Evolutionary conservation across 164 flowering plant species (phyloP).

Genomic region (Macadamia tetraphylla): DNA sequence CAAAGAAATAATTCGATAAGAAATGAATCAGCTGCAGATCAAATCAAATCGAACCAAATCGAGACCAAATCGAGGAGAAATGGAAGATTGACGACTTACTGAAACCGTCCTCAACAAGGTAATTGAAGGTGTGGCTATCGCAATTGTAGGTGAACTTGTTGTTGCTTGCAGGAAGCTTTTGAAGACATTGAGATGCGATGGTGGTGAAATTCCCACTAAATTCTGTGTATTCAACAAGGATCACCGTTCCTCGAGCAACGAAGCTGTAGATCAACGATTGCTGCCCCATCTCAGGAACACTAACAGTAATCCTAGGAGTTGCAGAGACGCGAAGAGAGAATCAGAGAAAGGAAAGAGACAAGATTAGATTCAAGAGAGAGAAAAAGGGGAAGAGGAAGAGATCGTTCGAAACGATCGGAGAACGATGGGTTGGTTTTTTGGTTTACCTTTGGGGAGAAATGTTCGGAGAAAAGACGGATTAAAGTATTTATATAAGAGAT

Average conservation of each 20-base stretch:
- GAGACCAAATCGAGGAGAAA: background rate
- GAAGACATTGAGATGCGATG: constrained; percentile 20
- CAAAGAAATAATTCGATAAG: no score
- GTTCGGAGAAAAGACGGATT: no score
- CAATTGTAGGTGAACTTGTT: constrained; percentile 23
- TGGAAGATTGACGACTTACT: constrained; percentile 8
- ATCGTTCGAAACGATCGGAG: background rate
- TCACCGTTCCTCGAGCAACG: constrained; percentile 7
- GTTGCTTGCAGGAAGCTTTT: constrained; percentile 20
- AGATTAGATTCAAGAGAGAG: no score
- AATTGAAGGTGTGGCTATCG: constrained; percentile 22
- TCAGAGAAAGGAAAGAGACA: background rate
- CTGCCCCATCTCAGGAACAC: constrained; percentile 8
- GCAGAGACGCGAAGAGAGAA: constrained; percentile 3
- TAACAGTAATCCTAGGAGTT: constrained; percentile 6
- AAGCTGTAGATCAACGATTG: constrained; percentile 17
- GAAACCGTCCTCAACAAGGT: constrained; percentile 18
- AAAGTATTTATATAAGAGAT: no score
- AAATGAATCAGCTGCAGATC: no score
- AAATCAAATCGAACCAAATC: background rate
- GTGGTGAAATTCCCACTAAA: constrained; percentile 19
- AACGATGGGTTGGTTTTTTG: no score
- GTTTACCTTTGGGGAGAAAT: no score
- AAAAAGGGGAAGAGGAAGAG: background rate
- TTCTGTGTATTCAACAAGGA: constrained; percentile 21